phyloP scores from a whole-genome alignment of 2,329 filamentous ascomycete genomes.

The Fusarium lateritium region DNA sequence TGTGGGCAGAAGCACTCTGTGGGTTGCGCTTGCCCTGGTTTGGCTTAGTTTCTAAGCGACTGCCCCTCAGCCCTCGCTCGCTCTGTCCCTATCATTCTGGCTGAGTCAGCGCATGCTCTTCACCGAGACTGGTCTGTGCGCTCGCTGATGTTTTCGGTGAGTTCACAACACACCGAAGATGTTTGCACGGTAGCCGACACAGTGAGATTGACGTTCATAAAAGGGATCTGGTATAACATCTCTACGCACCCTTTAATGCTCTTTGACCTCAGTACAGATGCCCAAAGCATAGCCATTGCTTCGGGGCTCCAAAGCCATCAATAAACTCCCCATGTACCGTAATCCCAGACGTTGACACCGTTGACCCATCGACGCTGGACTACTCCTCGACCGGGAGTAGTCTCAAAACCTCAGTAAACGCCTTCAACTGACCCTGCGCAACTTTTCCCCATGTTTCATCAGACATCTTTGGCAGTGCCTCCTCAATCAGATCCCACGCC shows the following conservation, averaged over 20 bases:
- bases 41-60: slow-evolving; percentile 48
- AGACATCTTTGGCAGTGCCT: slow-evolving; percentile 36
- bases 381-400: slow-evolving; percentile 39
- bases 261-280: background rate
- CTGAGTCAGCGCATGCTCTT: slow-evolving; percentile 47
- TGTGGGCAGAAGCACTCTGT: background rate
- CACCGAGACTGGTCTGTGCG: slow-evolving; percentile 7
- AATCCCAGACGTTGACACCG: background rate
- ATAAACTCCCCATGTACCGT: background rate
- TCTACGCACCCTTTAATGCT: background rate
- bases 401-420: slow-evolving; percentile 44
- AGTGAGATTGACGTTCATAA: background rate
- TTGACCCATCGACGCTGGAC: background rate
- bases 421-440: slow-evolving; percentile 49
- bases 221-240: background rate
- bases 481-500: slow-evolving; percentile 54
- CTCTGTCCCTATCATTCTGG: background rate
- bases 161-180: background rate
- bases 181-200: background rate
- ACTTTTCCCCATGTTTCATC: slow-evolving; percentile 54
- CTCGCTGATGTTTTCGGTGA: background rate
- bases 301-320: background rate
- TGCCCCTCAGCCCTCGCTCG: slow-evolving; percentile 48
- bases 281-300: background rate
- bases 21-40: slow-evolving; percentile 45